Conservation (phyloP, 1,284 basidiomycete genomes). For the Coriolopsis trogii region DNA sequence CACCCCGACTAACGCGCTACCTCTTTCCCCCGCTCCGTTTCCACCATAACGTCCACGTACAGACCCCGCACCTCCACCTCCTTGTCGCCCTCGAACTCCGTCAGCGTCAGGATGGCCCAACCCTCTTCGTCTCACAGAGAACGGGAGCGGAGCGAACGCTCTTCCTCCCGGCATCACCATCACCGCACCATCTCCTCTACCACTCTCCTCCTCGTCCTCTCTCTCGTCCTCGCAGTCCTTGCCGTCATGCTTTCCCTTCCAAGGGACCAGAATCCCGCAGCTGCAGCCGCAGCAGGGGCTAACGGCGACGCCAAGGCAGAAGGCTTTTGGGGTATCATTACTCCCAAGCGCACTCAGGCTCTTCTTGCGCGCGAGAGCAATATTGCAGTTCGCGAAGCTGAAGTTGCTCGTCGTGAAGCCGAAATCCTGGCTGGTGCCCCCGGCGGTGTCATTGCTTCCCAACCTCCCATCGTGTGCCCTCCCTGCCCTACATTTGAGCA, state of each 20-base stretch:
- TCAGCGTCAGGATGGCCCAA: conserved; percentile 80
- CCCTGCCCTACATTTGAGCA: conserved; percentile 59
- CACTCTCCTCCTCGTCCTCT: conserved; percentile 80
- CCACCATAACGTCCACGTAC: conserved; percentile 66
- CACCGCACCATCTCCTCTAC: conserved; percentile 87
- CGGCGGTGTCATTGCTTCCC: conserved; percentile 60
- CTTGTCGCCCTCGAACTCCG: conserved; percentile 76
- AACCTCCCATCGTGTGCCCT: conserved; percentile 52
- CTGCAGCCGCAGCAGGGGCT: conserved; percentile 35
- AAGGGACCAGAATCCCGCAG: conserved; percentile 39
- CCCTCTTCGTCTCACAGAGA: conserved; percentile 80
- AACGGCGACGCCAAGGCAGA: conserved; percentile 44
- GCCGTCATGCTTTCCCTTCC: conserved; percentile 86
- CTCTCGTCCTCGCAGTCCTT: conserved; percentile 78
- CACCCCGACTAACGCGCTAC: conserved; percentile 25
- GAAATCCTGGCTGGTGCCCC: conserved; percentile 79
- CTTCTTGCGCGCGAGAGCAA: conserved; percentile 75
- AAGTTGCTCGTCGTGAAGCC: conserved; percentile 83
- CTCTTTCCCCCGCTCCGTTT: conserved; percentile 23
- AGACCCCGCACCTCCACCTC: conserved; percentile 61
- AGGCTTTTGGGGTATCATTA: conserved; percentile 70
- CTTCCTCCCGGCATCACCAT: conserved; percentile 68
- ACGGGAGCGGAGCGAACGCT: conserved; percentile 57
- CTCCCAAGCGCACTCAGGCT: conserved; percentile 77
- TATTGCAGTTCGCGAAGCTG: conserved; percentile 78